phyloP scores from a whole-genome alignment of 2,329 filamentous ascomycete species.

The Pseudogymnoascus sp. region DNA sequence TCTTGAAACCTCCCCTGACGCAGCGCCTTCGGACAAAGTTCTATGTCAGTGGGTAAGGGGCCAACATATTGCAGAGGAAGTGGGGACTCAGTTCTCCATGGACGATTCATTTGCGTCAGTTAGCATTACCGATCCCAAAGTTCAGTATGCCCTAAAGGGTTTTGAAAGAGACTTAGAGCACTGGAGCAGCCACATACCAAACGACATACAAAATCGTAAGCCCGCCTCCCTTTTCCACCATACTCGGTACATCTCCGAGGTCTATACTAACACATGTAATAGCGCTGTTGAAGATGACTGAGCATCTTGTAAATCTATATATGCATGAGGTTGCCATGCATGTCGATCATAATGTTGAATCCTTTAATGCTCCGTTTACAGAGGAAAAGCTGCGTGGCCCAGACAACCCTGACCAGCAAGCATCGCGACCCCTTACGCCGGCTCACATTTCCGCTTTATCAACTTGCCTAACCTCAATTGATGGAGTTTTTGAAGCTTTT shows the following conservation, averaged over 20 bases:
- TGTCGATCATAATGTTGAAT: slow-evolving; percentile 45
- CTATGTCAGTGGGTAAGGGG: slow-evolving; percentile 36
- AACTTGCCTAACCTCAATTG: slow-evolving; percentile 43
- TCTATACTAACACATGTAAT: slow-evolving; percentile 9
- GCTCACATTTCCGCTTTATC: slow-evolving; percentile 44
- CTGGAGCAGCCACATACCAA: slow-evolving; percentile 36
- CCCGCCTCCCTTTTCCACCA: slow-evolving; percentile 9
- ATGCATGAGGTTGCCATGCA: slow-evolving; percentile 53
- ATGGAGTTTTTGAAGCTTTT: slow-evolving; percentile 45
- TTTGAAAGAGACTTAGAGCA: slow-evolving; percentile 45
- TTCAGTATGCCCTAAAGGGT: slow-evolving; percentile 44
- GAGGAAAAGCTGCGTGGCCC: slow-evolving; percentile 22
- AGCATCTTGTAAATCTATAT: slow-evolving; percentile 45
- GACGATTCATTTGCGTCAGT: slow-evolving; percentile 32
- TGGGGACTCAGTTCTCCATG: slow-evolving; percentile 48
- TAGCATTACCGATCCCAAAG: slow-evolving; percentile 44
- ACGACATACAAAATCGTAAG: slow-evolving; percentile 28
- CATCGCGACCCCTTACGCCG: slow-evolving; percentile 20
- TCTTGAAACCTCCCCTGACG: slow-evolving; percentile 34
- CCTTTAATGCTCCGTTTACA: slow-evolving; percentile 34
- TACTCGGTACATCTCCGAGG: slow-evolving; percentile 7
- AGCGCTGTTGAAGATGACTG: slow-evolving; percentile 42
- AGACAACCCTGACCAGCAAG: slow-evolving; percentile 10
- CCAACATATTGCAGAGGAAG: slow-evolving; percentile 45
- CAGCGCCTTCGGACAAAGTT: slow-evolving; percentile 31